Base-by-base conservation (phyloP, 202 grass and related monocot species). In the Dendrocalamus latiflorus region DNA sequence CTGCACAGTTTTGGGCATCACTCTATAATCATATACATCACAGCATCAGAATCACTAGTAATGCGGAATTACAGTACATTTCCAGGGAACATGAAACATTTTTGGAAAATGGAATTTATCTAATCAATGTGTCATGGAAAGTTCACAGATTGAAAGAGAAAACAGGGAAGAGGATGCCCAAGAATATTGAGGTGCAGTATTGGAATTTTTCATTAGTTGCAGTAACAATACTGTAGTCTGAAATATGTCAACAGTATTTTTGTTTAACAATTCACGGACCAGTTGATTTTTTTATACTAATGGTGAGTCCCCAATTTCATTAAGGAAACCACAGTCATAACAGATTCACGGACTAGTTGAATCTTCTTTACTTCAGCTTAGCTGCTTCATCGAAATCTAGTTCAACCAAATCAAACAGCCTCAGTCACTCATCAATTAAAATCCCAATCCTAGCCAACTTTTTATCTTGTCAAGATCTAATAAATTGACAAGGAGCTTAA, bases 31-130 rank as follows among this genome's bases (percentile, higher is more conserved):
- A 73, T 9, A 85, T 30, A 72, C 8, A 66, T 68, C 16, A 65
- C 10, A 80, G 55, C 3, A 80, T 80, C 68, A 90, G 53, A n/a
- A n/a, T n/a, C n/a, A n/a, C n/a, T n/a, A 76, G 34, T 57, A 45
- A 77, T 61, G 8, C 26, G n/a, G n/a, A n/a, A n/a, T n/a, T 56
- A 16, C 38, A 38, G 39, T 17, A 1, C 53, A 28, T 75, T 37
- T 55, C 38, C n/a, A 58, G 25, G 39, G 39, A 48, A 74, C 38
- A 67, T 45, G 30, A 74, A 71, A 60, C 14, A 22, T 43, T 45
- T 45, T 59, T 0, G 5, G 2, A 8, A 26, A 47, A 82, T 59
- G 6, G 33, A 72, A 58, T 41, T 21, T 38, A 37, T 50, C 22
- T 73, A 58, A 82, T 57, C 38, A 67, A 47, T 45, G 14, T 68